Evolutionary conservation across 164 flowering plant genomes (phyloP).

Genomic region (Aristolochia contorta): DNA sequence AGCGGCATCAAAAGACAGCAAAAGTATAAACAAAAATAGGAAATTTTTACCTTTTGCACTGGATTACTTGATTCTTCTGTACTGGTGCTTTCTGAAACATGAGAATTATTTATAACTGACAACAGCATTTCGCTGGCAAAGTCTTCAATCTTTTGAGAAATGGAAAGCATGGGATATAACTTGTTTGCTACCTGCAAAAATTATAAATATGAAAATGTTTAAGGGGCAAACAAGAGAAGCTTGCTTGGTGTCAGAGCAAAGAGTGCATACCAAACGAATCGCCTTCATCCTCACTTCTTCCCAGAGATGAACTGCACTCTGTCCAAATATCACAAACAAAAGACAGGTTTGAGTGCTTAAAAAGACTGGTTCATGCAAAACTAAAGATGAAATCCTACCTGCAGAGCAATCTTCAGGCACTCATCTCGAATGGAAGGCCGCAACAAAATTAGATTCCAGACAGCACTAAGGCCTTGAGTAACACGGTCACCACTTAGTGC

Average conservation of each 20-base stretch:
- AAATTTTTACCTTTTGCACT: slow-evolving; percentile 34
- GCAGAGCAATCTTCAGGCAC: slow-evolving; percentile 81
- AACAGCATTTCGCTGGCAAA: slow-evolving; percentile 71
- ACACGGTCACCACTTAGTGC: slow-evolving; percentile 76
- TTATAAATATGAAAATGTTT: neutral
- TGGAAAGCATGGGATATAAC: slow-evolving; percentile 69
- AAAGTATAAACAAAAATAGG: neutral
- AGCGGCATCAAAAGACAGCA: neutral
- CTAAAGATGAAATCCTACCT: slow-evolving; percentile 32
- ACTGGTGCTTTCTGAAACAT: slow-evolving; percentile 23
- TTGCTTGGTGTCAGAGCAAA: neutral
- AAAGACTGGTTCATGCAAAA: neutral
- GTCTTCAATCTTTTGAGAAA: slow-evolving; percentile 74
- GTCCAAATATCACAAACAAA: slow-evolving; percentile 10
- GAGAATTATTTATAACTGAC: slow-evolving; percentile 28
- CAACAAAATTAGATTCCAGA: slow-evolving; percentile 76
- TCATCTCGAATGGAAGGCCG: slow-evolving; percentile 80
- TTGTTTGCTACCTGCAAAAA: slow-evolving; percentile 82
- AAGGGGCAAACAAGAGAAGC: neutral
- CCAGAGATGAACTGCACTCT: slow-evolving; percentile 88
- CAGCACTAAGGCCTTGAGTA: slow-evolving; percentile 91
- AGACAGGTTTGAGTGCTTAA: neutral
- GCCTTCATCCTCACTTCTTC: slow-evolving; percentile 98
- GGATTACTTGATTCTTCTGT: slow-evolving; percentile 27
- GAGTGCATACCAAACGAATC: slow-evolving; percentile 74